Base-by-base conservation (phyloP, 129 eudicot genomes). In the Cynara cardunculus region DNA sequence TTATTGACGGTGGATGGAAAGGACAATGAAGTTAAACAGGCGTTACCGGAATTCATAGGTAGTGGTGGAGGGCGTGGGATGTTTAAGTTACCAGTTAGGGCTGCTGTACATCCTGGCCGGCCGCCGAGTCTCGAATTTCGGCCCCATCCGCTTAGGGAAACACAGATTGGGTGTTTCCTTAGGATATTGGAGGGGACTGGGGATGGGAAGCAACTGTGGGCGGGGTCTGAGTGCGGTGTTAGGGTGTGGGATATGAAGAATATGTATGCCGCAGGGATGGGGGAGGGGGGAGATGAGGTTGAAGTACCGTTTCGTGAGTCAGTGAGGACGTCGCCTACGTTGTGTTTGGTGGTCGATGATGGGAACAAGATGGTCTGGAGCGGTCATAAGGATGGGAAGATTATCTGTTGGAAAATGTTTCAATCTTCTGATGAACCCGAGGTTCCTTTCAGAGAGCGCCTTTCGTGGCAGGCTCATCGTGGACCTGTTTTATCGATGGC, bases 311-410 rank as follows among this genome's bases (percentile, higher is more conserved):
- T 81, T 81, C 30, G 8, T 61, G 95, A 95, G 75, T 92, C 95
- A 0, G 92, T 65, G 24, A 56, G 21, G 82, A 81, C 86, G 27
- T 31, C 93, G 6, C 84, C 89, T 1, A 79, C 94, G 2, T 21
- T 90, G 71, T 92, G 97, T 82, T 76, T 95, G 88, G 87, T 89
- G 66, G 96, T 82, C 56, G 90, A 91, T 89, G 93, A 74, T 41
- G 99, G 89, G 70, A 90, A 78, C 74, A 79, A 89, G 86, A 73
- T 91, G 81, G 91, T 95, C 71, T 95, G 97, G 97, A 95, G 87
- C 84, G 99, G 99, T 77, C 99, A 95, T 75, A 89, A 72, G 73
- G 99, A 95, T 86, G 99, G 99, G 62, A 87, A 67, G 86, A 89
- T 95, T 66, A 88, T 87, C 86, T 92, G 97, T 75, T 95, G 99